Evolutionary conservation across 139 green algal species (phyloP), one percentile per base, ranked within the genome.

Genomic region (Ostreobium quekettii): DNA sequence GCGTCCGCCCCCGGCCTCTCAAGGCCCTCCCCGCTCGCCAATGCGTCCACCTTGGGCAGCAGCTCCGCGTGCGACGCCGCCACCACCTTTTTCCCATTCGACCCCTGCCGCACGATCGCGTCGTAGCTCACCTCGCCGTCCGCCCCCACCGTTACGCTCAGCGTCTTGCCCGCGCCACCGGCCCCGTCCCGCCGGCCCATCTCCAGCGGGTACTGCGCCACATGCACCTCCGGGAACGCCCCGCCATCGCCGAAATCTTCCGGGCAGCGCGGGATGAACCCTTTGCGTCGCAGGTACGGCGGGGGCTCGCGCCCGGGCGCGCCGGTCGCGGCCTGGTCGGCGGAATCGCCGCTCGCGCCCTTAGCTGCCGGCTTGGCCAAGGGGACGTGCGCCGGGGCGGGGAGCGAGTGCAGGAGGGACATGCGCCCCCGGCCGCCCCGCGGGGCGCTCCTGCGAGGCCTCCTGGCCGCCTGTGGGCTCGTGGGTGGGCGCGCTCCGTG

Each of bases 241-340:
- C 86, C 88, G 31, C 92, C 93, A 76, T 91, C 89, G 4, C 86
- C 87, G 78, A 92, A 98, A 73, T 98, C 91, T 15, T 86, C 82
- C 22, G 77, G 64, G 7, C 72, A 73, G 3, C 87, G 66, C 0
- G 91, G 92, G 7, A 95, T 75, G 48, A 89, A 97, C 6, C 80
- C 80, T 30, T 74, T 59, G 2, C 90, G 72, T 29, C 76, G 61
- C 11, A 86, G 76, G 62, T 96, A 96, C 0, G 84, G 80, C 2
- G 89, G 88, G 4, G 82, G 65, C 67, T 90, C 87, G 31, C 56
- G 65, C 29, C 47, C n/a, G 19, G 58, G 60, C 2, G 74, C 38
- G 33, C 32, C 58, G 11, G 42, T 26, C 5, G 36, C 19, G 24
- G 36, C 36, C 4, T 24, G 8, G 5, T 36, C 35, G 4, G 32